Evolutionary conservation across 1,284 basidiomycete genomes (phyloP), one percentile per base, ranked within the genome.

Genomic region (Papiliotrema nemorosa): DNA sequence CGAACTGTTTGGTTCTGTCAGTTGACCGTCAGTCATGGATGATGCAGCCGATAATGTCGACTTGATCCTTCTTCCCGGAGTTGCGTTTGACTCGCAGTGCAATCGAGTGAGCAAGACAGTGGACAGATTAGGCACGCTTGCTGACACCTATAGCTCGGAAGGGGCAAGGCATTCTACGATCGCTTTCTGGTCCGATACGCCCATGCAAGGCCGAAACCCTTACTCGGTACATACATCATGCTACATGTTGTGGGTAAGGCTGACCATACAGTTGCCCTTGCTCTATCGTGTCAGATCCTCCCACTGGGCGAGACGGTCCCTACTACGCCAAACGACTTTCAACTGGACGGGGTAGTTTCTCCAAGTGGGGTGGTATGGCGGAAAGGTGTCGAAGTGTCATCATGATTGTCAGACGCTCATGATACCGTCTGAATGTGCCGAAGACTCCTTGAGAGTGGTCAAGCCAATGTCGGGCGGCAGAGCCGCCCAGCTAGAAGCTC

Each of bases 161-260:
- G 73, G 20, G 73, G 73, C 4, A 75, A 75, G 49, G 73, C 68
- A 2, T 74, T 60, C 48, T 75, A 74, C 50, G 73, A 75, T 47
- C 59, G 64, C 3, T 74, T 70, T 52, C 57, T 75, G 6, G 47
- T 55, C 5, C 49, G 52, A 16, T 74, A 74, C 57, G 55, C 59
- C 1, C 44, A 53, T 2, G 44, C 42, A 6, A 36, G 52, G 37
- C 37, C 53, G 26, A 54, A 57, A 6, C 73, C 72, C 3, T 47
- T 71, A 16, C 58, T 75, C 1, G 58, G 73, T 73, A 29, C 45
- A 63, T 52, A 14, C 9, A 1, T 44, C n/a, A 1, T 14, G 13
- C 16, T 13, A 37, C n/a, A n/a, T n/a, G n/a, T n/a, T n/a, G n/a
- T n/a, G n/a, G n/a, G n/a, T n/a, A n/a, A n/a, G n/a, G 43, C 2